phyloP scores from a whole-genome alignment of 2,329 filamentous ascomycete species.

The Colletotrichum scovillei region DNA sequence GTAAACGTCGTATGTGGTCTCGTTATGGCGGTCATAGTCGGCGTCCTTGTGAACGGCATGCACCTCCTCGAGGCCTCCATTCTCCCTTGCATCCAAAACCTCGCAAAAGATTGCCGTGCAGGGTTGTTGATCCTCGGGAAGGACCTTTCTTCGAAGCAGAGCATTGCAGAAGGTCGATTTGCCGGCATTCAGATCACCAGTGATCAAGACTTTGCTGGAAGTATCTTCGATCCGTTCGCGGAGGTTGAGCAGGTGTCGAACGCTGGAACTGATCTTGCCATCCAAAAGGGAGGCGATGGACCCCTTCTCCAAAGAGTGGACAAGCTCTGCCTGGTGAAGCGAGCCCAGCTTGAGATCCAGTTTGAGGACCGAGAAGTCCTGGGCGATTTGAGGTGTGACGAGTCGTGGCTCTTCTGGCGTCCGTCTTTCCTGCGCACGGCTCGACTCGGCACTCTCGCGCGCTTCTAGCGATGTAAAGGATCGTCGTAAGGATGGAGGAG shows the following conservation, averaged over 20 bases:
- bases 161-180: conserved; percentile 99
- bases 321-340: conserved; percentile 87
- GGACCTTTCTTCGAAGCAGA: conserved; percentile 88
- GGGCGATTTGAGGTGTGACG: conserved; percentile 90
- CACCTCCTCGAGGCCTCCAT: conserved; percentile 91
- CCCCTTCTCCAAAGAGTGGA: conserved; percentile 92
- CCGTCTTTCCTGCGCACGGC: conserved; percentile 73
- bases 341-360: conserved; percentile 91
- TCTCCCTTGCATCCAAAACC: conserved; percentile 91
- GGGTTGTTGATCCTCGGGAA: conserved; percentile 97
- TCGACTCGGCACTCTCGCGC: conserved; percentile 73
- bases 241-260: conserved; percentile 87
- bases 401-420: conserved; percentile 78
- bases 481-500: conserved; percentile 69
- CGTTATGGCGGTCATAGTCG: conserved; percentile 87
- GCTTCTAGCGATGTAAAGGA: conserved; percentile 76
- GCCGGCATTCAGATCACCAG: conserved; percentile 94
- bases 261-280: conserved; percentile 92
- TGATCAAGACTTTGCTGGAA: conserved; percentile 95
- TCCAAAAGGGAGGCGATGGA: conserved; percentile 92
- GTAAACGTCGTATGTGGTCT: conserved; percentile 93
- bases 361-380: conserved; percentile 96
- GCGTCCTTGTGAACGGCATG: conserved; percentile 89
- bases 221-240: conserved; percentile 97
- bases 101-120: conserved; percentile 99